Evolutionary conservation across 305 asterid species (phyloP).

Genomic region (Fraxinus paxiana): DNA sequence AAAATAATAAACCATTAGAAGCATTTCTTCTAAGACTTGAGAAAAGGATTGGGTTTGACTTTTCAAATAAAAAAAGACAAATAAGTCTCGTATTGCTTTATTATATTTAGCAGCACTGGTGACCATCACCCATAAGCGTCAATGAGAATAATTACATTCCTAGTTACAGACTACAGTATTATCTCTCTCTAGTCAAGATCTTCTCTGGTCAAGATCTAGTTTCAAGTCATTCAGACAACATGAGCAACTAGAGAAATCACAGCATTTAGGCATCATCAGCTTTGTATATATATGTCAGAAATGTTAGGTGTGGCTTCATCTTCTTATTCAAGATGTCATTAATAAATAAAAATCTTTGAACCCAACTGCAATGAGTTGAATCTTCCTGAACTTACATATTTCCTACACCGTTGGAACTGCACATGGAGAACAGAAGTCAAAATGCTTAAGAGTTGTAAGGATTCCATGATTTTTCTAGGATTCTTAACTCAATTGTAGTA

Average conservation of each 20-base stretch:
- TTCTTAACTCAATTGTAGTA: neutral
- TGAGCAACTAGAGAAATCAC: neutral
- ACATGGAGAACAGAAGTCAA: neutral
- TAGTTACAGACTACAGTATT: neutral
- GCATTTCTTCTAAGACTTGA: constrained; percentile 10
- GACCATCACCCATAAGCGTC: neutral
- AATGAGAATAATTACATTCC: neutral
- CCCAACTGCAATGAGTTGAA: neutral
- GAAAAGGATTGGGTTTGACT: neutral
- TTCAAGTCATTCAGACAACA: constrained; percentile 36
- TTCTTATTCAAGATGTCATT: neutral
- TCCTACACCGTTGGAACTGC: neutral
- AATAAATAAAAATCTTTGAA: neutral
- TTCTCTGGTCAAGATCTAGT: constrained; percentile 53
- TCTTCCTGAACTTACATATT: neutral
- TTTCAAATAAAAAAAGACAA: neutral
- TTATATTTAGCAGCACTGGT: neutral
- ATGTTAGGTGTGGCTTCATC: neutral
- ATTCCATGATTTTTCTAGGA: neutral
- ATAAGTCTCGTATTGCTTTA: neutral
- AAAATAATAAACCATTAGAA: constrained; percentile 17
- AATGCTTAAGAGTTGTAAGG: neutral
- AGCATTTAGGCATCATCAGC: neutral
- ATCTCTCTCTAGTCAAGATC: constrained; percentile 37
- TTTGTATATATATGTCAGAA: constrained; percentile 9